Base-by-base conservation (phyloP, 2,329 filamentous ascomycete genomes). In the Ophiostoma ulmi region DNA sequence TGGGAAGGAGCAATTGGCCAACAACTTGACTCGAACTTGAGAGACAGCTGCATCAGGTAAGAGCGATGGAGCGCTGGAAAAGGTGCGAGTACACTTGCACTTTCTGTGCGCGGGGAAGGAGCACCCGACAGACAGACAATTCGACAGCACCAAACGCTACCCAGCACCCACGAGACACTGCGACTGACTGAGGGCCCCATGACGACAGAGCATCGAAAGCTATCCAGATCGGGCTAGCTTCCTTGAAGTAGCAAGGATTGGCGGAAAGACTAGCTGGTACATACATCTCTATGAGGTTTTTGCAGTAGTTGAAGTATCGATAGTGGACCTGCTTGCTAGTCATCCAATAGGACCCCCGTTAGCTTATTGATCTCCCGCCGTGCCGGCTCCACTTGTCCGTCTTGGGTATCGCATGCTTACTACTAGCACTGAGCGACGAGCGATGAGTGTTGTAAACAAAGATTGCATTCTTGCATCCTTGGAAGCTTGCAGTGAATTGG, bases 181-280 rank as follows among this genome's bases (percentile, higher is more conserved):
- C 5, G 35, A 39, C 20, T 38, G 35, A 31, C 52, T 58, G 52
- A 22, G 14, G 48, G 35, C 44, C 67, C 41, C 48, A 68, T 68
- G 67, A 68, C 67, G 67, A 68, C 67, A 68, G 67, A 38, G 67
- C 48, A 58, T 36, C 31, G 31, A 68, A 48, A 68, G 67, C 67
- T 68, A 68, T 68, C 67, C 48, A 22, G 20, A 58, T 68, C 35
- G 20, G 67, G 67, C 41, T 68, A 68, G 67, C 31, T 17, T 7
- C 10, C 2, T 36, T 26, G 10, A 2, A 26, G 22, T 41, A 48
- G 38, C 65, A 52, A 48, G 65, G 65, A 48, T 67, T 22, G 14
- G n/a, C 36, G 36, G 55, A 64, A 22, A 67, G 36, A 48, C 36
- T 31, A 48, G 22, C 22, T 13, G 17, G 22, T 65, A 39, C 36